Conservation (phyloP, 2,329 filamentous ascomycete species). For the Fonsecaea nubica region DNA sequence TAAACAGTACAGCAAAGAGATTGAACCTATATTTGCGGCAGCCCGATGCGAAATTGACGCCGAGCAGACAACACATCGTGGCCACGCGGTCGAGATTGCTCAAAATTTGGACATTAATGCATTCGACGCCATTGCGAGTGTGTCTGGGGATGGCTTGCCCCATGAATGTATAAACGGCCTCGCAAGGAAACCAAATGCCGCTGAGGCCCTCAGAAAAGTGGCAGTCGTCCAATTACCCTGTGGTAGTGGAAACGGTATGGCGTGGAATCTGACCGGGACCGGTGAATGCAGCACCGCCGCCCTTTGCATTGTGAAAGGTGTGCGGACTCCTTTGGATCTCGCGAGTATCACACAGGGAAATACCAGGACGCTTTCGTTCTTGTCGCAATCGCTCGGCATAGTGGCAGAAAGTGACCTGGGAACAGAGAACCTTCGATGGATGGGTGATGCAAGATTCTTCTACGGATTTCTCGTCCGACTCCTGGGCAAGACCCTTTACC, state of each 20-base stretch:
- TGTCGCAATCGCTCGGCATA: slow-evolving; percentile 88
- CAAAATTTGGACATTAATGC: slow-evolving; percentile 76
- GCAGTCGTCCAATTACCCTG: slow-evolving; percentile 89
- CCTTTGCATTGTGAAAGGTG: slow-evolving; percentile 83
- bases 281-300: slow-evolving; percentile 76
- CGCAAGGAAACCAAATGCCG: slow-evolving; percentile 75
- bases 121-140: slow-evolving; percentile 85
- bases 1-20: slow-evolving; percentile 74
- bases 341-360: slow-evolving; percentile 85
- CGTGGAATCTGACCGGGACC: slow-evolving; percentile 85
- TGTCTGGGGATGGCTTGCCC: slow-evolving; percentile 88
- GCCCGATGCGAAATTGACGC: slow-evolving; percentile 79
- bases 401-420: slow-evolving; percentile 88
- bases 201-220: slow-evolving; percentile 73
- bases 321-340: slow-evolving; percentile 83
- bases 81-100: slow-evolving; percentile 80
- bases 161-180: slow-evolving; percentile 96
- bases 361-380: slow-evolving; percentile 78
- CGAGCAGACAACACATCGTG: slow-evolving; percentile 71
- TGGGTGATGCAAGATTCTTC: slow-evolving; percentile 85
- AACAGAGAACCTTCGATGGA: slow-evolving; percentile 91
- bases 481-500: slow-evolving; percentile 78
- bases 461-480: slow-evolving; percentile 81
- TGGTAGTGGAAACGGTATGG: slow-evolving; percentile 93
- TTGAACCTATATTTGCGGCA: slow-evolving; percentile 81